A percentile compares a stretch with the other conserved stretches of the same genome.
phyloP scores from a whole-genome alignment of 164 flowering plant genomes.

The Macadamia integrifolia region DNA sequence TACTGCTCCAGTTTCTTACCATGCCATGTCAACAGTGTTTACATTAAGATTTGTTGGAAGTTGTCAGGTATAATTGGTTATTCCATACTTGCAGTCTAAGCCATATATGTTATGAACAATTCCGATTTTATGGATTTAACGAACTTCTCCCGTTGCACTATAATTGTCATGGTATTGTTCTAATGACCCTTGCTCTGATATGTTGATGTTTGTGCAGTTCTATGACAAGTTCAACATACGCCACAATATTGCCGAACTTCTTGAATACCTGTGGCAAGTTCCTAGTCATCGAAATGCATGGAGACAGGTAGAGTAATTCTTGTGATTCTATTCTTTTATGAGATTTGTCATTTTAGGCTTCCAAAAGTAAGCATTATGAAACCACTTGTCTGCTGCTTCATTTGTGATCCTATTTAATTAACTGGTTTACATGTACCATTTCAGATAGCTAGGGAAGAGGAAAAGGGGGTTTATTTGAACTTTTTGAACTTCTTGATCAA shows the following conservation, averaged over 20 bases:
- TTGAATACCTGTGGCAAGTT: constrained; percentile 96
- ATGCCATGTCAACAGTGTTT: background rate
- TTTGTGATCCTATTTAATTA: background rate
- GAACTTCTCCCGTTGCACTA: background rate
- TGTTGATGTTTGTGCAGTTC: constrained; percentile 49
- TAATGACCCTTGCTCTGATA: background rate
- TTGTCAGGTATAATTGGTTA: background rate
- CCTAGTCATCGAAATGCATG: constrained; percentile 94
- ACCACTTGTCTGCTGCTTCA: background rate
- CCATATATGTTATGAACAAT: background rate
- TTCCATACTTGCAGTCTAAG: background rate
- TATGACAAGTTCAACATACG: constrained; percentile 99
- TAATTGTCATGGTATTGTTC: background rate
- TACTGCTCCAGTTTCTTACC: background rate
- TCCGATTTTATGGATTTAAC: too few relatives aligned
- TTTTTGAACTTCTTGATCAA: constrained; percentile 92
- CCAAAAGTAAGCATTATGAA: background rate
- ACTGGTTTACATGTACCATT: background rate
- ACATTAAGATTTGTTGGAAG: background rate
- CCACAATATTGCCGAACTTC: constrained; percentile 98
- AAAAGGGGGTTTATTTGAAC: constrained; percentile 95
- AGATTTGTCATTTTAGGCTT: background rate
- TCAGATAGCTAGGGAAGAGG: constrained; percentile 97
- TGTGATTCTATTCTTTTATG: background rate
- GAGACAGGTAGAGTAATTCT: constrained; percentile 58